Evolutionary conservation across 2,329 filamentous ascomycete species (phyloP).

Genomic region (Ascochyta rabiei): DNA sequence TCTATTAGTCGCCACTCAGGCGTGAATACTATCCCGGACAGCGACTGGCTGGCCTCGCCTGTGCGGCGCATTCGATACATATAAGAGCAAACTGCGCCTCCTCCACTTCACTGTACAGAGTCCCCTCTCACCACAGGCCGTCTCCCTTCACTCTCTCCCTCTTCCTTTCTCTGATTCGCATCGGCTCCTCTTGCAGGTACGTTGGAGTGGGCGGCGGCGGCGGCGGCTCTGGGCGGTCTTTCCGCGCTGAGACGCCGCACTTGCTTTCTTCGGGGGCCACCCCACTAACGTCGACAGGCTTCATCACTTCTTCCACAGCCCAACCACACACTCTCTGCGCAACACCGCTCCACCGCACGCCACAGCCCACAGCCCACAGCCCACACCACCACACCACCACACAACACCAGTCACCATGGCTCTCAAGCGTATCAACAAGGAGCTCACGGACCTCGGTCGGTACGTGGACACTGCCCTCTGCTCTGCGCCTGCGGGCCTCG

Average conservation of each 20-base stretch:
- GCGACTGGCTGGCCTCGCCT: slow-evolving; percentile 30
- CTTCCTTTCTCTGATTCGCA: no score
- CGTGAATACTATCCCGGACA: slow-evolving; percentile 39
- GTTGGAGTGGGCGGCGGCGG: slow-evolving; percentile 14
- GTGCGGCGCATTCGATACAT: slow-evolving; percentile 27
- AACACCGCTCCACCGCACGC: slow-evolving; percentile 19
- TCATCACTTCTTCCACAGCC: slow-evolving; percentile 40
- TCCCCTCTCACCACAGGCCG: not conserved
- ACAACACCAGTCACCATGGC: slow-evolving; percentile 64
- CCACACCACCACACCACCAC: no score
- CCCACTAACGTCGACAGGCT: slow-evolving; percentile 34
- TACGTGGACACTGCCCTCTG: slow-evolving; percentile 51
- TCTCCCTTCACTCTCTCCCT: slow-evolving; percentile 9
- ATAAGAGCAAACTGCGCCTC: slow-evolving; percentile 32
- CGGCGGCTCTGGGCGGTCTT: slow-evolving; percentile 26
- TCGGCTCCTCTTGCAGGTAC: slow-evolving; percentile 9
- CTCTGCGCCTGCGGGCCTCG: slow-evolving; percentile 10
- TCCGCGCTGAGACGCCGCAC: slow-evolving; percentile 46
- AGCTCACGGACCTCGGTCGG: slow-evolving; percentile 88
- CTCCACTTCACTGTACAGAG: slow-evolving; percentile 7
- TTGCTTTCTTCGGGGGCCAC: slow-evolving; percentile 42
- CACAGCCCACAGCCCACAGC: slow-evolving; percentile 27
- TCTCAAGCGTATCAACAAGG: slow-evolving; percentile 94
- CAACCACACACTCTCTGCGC: slow-evolving; percentile 34
- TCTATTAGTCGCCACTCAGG: slow-evolving; percentile 41